Conservation (phyloP, 2,329 filamentous ascomycete species). For the Canariomyces notabilis region DNA sequence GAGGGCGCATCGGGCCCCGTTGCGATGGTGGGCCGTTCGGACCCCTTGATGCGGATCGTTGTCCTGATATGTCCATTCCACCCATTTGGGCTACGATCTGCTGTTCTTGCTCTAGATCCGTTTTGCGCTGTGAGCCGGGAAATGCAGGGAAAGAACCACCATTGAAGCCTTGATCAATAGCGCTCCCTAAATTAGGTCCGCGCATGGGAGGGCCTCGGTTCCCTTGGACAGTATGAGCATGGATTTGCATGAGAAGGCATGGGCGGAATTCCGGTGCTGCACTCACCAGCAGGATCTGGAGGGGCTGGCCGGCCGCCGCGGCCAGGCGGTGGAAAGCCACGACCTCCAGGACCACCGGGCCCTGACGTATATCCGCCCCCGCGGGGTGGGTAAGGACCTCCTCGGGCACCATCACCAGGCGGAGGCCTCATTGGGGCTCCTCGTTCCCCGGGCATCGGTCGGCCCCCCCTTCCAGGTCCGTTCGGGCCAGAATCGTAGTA, state of each 20-base stretch:
- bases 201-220: slow-evolving; percentile 32
- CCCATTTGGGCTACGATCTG: slow-evolving; percentile 40
- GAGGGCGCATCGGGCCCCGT: slow-evolving; percentile 32
- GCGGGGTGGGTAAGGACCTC: slow-evolving; percentile 36
- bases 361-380: slow-evolving; percentile 30
- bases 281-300: slow-evolving; percentile 39
- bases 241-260: background rate
- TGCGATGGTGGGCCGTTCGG: slow-evolving; percentile 29
- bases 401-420: slow-evolving; percentile 35
- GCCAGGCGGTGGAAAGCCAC: slow-evolving; percentile 31
- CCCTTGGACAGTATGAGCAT: slow-evolving; percentile 16
- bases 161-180: slow-evolving; percentile 33
- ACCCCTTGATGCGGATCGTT: slow-evolving; percentile 26
- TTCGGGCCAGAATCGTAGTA: slow-evolving; percentile 35
- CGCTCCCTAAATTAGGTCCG: slow-evolving; percentile 20
- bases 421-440: slow-evolving; percentile 41
- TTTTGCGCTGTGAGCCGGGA: slow-evolving; percentile 36
- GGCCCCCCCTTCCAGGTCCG: slow-evolving; percentile 37
- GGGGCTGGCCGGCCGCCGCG: slow-evolving; percentile 39
- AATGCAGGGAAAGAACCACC: slow-evolving; percentile 40
- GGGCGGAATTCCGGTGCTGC: background rate
- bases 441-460: slow-evolving; percentile 41
- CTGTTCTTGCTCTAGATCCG: slow-evolving; percentile 38
- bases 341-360: slow-evolving; percentile 32
- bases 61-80: slow-evolving; percentile 35